Conservation (phyloP, 2,329 filamentous ascomycete genomes). For the Arthrobotrys sphaeroides region DNA sequence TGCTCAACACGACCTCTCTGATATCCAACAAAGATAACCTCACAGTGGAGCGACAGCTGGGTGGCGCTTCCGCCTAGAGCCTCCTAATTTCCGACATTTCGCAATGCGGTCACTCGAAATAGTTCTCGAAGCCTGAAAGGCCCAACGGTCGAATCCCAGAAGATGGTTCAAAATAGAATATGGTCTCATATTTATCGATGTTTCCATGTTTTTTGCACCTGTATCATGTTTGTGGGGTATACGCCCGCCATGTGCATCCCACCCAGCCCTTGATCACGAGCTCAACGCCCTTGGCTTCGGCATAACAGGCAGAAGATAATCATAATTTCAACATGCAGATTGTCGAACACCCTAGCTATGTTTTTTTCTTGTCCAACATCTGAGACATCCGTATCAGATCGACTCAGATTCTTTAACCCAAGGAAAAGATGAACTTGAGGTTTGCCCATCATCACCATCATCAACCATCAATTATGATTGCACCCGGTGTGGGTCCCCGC, state of each 20-base stretch:
- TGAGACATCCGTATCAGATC: slow-evolving; percentile 28
- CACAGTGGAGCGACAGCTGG: slow-evolving; percentile 22
- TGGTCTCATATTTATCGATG: neutral
- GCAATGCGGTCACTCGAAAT: slow-evolving; percentile 1
- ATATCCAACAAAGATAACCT: slow-evolving; percentile 10
- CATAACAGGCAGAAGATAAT: slow-evolving; percentile 21
- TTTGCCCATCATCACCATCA: neutral
- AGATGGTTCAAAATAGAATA: slow-evolving; percentile 15
- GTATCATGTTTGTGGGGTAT: slow-evolving; percentile 43
- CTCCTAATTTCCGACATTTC: slow-evolving; percentile 24
- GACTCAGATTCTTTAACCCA: slow-evolving; percentile 42
- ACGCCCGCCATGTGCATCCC: neutral
- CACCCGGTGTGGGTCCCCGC: slow-evolving; percentile 44
- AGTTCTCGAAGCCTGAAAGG: neutral
- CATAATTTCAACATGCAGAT: slow-evolving; percentile 19
- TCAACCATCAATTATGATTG: slow-evolving; percentile 7
- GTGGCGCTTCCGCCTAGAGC: slow-evolving; percentile 50
- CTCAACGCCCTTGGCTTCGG: slow-evolving; percentile 17
- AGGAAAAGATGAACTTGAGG: neutral
- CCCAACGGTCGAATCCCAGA: neutral
- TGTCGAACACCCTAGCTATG: slow-evolving; percentile 19
- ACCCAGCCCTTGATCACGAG: slow-evolving; percentile 35
- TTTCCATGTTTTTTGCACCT: neutral
- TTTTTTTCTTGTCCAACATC: slow-evolving; percentile 17
- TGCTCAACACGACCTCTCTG: neutral